A percentile compares a stretch with the other conserved stretches of the same genome.
phyloP scores from a whole-genome alignment of 768 basidiomycete species.

The Mycena epipterygia region DNA sequence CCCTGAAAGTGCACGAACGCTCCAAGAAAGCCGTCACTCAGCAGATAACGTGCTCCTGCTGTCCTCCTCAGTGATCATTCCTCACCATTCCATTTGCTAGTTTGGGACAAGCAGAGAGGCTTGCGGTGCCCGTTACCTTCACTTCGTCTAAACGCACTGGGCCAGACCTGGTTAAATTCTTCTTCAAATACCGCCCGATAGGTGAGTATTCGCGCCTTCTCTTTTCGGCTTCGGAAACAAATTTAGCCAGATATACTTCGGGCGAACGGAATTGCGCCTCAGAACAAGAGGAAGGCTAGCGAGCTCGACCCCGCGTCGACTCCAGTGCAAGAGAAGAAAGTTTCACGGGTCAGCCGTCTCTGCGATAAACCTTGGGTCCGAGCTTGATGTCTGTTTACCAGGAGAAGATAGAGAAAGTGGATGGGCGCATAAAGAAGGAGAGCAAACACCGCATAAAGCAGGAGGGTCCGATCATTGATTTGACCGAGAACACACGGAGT shows the following conservation, averaged over 20 bases:
- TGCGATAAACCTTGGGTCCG: neutral
- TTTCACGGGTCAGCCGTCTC: neutral
- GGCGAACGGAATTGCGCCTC: conserved; percentile 26
- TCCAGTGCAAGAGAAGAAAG: neutral
- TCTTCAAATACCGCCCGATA: conserved; percentile 30
- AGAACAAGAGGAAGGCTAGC: conserved; percentile 13
- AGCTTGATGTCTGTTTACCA: neutral
- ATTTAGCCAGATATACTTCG: conserved; percentile 22
- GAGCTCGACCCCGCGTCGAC: neutral
- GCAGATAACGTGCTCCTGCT: conserved; percentile 23
- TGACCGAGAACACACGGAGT: conserved; percentile 4
- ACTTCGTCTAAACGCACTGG: neutral
- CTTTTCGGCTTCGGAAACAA: no score
- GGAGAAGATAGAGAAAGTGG: neutral
- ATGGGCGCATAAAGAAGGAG: neutral
- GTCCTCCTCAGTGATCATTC: neutral
- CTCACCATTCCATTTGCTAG: neutral
- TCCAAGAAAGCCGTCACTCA: conserved; percentile 32
- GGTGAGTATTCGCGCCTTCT: neutral
- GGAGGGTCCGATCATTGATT: neutral
- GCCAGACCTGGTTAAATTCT: conserved; percentile 25
- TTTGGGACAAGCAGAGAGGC: neutral
- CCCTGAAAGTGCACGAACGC: conserved; percentile 27
- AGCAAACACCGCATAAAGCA: conserved; percentile 16
- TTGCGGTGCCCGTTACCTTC: neutral